Conservation (phyloP, 106 monocot species). For the Dioscorea dumetorum region DNA sequence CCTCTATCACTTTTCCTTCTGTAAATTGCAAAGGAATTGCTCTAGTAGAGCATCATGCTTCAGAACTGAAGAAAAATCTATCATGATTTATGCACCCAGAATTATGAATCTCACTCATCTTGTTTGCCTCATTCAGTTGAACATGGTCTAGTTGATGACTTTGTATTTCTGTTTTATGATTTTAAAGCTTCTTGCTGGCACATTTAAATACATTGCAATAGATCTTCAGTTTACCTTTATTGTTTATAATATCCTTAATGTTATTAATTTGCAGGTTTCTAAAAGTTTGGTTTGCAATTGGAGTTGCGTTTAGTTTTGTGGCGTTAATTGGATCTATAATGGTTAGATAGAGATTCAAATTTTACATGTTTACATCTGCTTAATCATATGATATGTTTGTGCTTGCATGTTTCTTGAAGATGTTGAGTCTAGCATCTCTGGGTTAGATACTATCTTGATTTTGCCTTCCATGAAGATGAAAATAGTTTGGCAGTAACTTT, state of each 20-base stretch:
- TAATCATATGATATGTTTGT: not conserved
- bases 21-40: too few relatives aligned
- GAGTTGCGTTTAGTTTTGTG: constrained; percentile 24
- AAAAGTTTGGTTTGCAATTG: constrained; percentile 47
- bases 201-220: not conserved
- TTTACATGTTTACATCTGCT: not conserved
- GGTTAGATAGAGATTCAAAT: constrained; percentile 18
- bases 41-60: too few relatives aligned
- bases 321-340: constrained; percentile 28
- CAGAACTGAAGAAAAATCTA: not conserved
- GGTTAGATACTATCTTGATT: not conserved
- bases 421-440: not conserved
- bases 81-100: not conserved
- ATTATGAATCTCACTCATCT: not conserved
- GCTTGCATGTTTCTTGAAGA: not conserved
- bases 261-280: constrained; percentile 21
- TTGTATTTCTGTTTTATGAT: not conserved
- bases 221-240: not conserved
- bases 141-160: too few relatives aligned
- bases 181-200: not conserved
- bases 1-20: too few relatives aligned
- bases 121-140: not conserved
- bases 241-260: not conserved
- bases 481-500: not conserved
- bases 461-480: not conserved